Base-by-base conservation (phyloP, 2,329 filamentous ascomycete species). In the Sclerotinia sclerotiorum region DNA sequence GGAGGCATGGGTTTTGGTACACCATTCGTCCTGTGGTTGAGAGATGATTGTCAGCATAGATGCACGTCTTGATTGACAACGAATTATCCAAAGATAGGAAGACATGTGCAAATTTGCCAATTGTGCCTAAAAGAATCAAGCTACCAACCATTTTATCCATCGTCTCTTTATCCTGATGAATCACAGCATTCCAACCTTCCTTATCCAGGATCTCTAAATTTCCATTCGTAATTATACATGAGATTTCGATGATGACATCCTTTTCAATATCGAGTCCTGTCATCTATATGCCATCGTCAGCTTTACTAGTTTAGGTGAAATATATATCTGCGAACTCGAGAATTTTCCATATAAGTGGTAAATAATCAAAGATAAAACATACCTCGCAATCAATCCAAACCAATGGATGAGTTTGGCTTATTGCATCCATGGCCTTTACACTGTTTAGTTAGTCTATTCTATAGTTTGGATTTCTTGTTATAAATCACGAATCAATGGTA, bases 231-330 rank as follows among this genome's bases (percentile, higher is more conserved):
- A 99, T 87, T 79, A 96, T 90, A 81, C 94, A 97, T 79, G 90
- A 94, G 68, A 98, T 90, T 75, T 97, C 93, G 76, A 98, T 88
- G 76, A 98, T 95, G 68, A 89, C 88, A 77, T 98, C 94, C 44
- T 83, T 87, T 69, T 91, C 86, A 1, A 89, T 84, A 79, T 97
- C 84, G 10, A 97, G 85, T 29, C 93, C 93, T 44, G 93, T 98
- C 95, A 99, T 99, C 93, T 97, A 73, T 27, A 73, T n/a, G n/a
- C 15, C 29, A 56, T 60, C 17, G 68, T 61, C 70, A 68, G 71
- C 63, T 70, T 70, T 55, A n/a, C 44, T 11, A 46, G 17, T 24
- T 58, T 6, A 2, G 17, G 15, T 10, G 19, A 5, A 15, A 27
- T 13, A 35, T 11, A 21, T 60, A 6, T 27, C 19, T 42, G 58